A percentile compares a stretch with the other conserved stretches of the same genome.
Evolutionary conservation across 208 protist species (phyloP).

Genomic region (Histomonas meleagridis): DNA sequence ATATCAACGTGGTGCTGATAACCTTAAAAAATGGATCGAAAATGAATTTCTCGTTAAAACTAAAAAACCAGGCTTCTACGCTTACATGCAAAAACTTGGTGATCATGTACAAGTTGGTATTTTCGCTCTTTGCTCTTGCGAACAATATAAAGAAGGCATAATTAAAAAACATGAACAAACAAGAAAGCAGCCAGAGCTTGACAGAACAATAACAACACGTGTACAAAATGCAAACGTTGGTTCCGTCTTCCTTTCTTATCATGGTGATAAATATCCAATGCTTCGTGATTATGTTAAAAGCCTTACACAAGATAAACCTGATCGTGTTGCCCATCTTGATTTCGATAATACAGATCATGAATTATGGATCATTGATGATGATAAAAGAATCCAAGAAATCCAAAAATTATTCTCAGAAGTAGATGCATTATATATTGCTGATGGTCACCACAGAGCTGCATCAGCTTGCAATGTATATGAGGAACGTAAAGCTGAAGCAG

Average conservation of each 20-base stretch:
- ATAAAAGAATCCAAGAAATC: not conserved
- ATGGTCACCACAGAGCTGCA: slow-evolving; percentile 31
- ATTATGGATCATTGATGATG: slow-evolving; percentile 32
- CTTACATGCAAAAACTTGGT: not conserved
- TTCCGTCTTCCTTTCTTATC: slow-evolving; percentile 28
- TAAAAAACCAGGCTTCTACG: slow-evolving; percentile 18
- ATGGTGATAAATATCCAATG: not conserved
- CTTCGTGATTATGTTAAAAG: not conserved
- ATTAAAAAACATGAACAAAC: slow-evolving; percentile 36
- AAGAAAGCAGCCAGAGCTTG: not conserved
- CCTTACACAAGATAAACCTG: not conserved
- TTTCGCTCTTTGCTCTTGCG: not conserved
- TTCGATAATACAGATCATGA: slow-evolving; percentile 33
- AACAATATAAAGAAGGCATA: slow-evolving; percentile 16
- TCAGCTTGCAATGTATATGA: slow-evolving; percentile 11
- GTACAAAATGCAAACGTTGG: slow-evolving; percentile 28
- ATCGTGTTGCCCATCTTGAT: not conserved
- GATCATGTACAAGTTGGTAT: not conserved
- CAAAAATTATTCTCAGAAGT: not conserved
- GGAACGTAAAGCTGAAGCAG: not conserved
- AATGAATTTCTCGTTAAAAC: not conserved
- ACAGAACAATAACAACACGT: not conserved
- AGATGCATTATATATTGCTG: slow-evolving; percentile 23
- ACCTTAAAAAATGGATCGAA: not conserved
- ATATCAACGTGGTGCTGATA: slow-evolving; percentile 14